These are phyloP conservation scores for Mortierella sp. DNA, from an alignment of 371 early-diverging fungal genomes.

Conservation along the genomic window DNA sequence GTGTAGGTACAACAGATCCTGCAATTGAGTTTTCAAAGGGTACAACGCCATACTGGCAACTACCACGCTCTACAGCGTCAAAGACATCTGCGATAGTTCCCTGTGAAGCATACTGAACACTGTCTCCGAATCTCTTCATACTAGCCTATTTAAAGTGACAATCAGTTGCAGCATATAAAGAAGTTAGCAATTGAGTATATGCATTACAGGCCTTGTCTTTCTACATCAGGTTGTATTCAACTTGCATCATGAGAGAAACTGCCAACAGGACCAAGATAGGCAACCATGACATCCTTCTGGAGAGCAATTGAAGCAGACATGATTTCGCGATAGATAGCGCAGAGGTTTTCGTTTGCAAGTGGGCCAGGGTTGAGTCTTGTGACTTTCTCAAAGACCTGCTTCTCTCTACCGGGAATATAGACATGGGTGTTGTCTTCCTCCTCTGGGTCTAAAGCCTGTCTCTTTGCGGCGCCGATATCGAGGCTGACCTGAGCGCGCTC, in stretches of 20 bases:
- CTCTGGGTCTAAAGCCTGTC: constrained; percentile 40
- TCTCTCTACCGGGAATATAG: constrained; percentile 76
- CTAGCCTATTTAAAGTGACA: constrained; percentile 66
- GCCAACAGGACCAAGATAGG: constrained; percentile 93
- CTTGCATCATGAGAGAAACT: constrained; percentile 91
- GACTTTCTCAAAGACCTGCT: constrained; percentile 74
- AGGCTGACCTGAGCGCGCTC: constrained; percentile 90
- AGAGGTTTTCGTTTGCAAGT: constrained; percentile 77
- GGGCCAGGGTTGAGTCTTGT: constrained; percentile 85
- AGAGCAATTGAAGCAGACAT: constrained; percentile 93
- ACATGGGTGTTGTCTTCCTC: constrained; percentile 66
- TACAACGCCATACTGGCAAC: constrained; percentile 89
- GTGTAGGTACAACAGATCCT: constrained; percentile 87
- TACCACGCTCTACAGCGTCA: constrained; percentile 82
- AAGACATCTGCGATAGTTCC: constrained; percentile 84
- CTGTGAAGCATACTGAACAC: constrained; percentile 79
- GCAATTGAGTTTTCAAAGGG: constrained; percentile 96
- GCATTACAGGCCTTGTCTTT: no score
- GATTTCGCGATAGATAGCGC: constrained; percentile 91
- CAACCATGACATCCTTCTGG: constrained; percentile 84
- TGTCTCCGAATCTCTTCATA: constrained; percentile 83
- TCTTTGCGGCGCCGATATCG: constrained; percentile 86
- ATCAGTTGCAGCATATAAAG: background rate
- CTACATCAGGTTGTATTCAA: background rate
- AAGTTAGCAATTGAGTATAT: background rate